These are phyloP conservation scores for Bocquillonia castaneifolia DNA, from an alignment of 441 rosid genomes.

Conservation along the genomic window DNA sequence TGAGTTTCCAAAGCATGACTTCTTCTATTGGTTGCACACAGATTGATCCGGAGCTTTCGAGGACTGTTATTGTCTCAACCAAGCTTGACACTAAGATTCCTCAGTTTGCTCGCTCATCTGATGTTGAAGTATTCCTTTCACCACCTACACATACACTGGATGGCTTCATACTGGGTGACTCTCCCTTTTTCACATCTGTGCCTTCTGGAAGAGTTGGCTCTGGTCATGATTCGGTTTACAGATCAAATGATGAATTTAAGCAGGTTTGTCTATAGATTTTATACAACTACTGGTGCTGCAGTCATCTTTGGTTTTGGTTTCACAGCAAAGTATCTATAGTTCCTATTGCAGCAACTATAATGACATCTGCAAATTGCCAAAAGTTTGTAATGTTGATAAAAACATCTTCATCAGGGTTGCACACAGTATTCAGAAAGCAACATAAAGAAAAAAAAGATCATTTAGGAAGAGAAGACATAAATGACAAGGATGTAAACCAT, in stretches of 20 bases:
- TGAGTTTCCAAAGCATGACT: slow-evolving; percentile 16
- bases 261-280: slow-evolving; percentile 47
- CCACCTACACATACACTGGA: slow-evolving; percentile 84
- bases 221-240: slow-evolving; percentile 68
- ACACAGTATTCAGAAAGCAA: not conserved
- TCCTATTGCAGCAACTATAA: not conserved
- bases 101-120: slow-evolving; percentile 83
- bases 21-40: slow-evolving; percentile 29
- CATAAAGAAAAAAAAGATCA: not conserved
- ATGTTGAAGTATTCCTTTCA: slow-evolving; percentile 91
- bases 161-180: slow-evolving; percentile 81
- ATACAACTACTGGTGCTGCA: not conserved
- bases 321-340: not conserved
- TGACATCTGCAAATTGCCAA: not conserved
- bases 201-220: slow-evolving; percentile 96
- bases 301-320: not conserved
- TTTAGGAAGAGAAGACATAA: not conserved
- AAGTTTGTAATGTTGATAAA: not conserved
- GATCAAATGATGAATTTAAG: slow-evolving; percentile 83
- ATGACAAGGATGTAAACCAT: not conserved
- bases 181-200: slow-evolving; percentile 92
- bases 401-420: not conserved
- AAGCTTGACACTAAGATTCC: slow-evolving; percentile 95
- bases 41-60: slow-evolving; percentile 95
- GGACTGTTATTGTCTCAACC: slow-evolving; percentile 85